Conservation (phyloP, 345 rosid genomes). For the Hypericum androsaemum region DNA sequence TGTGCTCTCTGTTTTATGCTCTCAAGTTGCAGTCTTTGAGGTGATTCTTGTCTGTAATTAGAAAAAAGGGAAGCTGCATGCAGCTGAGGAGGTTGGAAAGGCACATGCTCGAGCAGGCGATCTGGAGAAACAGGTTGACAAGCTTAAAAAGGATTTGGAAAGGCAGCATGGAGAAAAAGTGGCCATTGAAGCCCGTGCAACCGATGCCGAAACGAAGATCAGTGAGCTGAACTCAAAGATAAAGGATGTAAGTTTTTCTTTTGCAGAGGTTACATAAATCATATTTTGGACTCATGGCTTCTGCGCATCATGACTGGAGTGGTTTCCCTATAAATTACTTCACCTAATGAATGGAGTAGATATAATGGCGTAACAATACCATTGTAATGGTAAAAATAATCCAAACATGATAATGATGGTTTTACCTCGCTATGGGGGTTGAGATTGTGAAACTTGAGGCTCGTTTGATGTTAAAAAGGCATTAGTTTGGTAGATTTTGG, state of each 20-base stretch:
- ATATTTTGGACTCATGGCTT: conserved; percentile 35
- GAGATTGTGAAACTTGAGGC: no score
- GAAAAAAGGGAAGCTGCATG: conserved; percentile 47
- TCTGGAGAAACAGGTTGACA: conserved; percentile 68
- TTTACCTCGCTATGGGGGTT: no score
- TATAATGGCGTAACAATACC: no score
- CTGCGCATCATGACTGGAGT: conserved; percentile 55
- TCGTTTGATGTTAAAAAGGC: no score
- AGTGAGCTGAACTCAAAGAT: conserved; percentile 40
- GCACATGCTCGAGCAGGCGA: conserved; percentile 63
- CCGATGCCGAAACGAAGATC: conserved; percentile 56
- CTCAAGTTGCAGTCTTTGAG: no score
- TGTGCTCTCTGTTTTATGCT: no score
- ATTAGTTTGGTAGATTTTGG: no score
- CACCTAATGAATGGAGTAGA: no score
- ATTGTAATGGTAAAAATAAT: no score
- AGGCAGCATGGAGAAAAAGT: conserved; percentile 46
- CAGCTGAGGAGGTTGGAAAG: conserved; percentile 56
- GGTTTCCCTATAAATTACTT: conserved; percentile 57
- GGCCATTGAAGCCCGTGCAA: conserved; percentile 36
- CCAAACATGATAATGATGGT: no score
- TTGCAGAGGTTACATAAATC: background rate
- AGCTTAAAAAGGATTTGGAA: conserved; percentile 46
- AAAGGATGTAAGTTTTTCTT: conserved; percentile 44
- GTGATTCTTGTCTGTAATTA: conserved; percentile 7